These are phyloP conservation scores for Sclerotinia nivalis DNA, from an alignment of 2,329 filamentous ascomycete genomes.

Conservation along the genomic window DNA sequence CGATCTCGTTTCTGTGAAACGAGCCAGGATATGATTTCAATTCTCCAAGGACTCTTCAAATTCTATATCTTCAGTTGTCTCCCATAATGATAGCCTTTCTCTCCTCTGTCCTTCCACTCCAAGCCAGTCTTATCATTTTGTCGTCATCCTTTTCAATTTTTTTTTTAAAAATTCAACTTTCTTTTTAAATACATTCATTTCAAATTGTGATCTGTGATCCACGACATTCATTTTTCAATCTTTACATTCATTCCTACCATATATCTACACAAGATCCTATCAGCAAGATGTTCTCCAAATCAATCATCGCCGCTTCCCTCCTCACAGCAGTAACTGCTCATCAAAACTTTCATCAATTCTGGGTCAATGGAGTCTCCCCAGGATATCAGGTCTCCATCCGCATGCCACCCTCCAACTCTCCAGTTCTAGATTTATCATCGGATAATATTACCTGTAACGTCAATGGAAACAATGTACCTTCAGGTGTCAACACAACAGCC, in stretches of 20 bases:
- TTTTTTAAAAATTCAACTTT: too few relatives aligned
- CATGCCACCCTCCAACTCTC: constrained; percentile 52
- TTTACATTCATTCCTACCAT: constrained; percentile 30
- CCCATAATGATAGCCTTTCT: neutral
- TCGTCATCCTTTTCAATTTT: neutral
- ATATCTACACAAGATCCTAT: neutral
- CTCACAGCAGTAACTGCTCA: constrained; percentile 41
- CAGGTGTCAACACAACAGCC: constrained; percentile 40
- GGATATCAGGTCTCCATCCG: constrained; percentile 45
- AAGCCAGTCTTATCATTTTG: constrained; percentile 17
- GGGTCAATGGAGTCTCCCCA: constrained; percentile 44
- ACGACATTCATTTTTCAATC: constrained; percentile 32
- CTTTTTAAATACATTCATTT: constrained; percentile 9
- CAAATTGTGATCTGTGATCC: constrained; percentile 19
- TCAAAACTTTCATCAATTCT: constrained; percentile 48
- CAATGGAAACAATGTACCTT: constrained; percentile 41
- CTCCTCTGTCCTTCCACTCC: neutral
- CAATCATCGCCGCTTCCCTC: constrained; percentile 35
- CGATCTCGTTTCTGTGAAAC: constrained; percentile 6
- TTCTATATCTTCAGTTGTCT: constrained; percentile 18
- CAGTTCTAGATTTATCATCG: constrained; percentile 49
- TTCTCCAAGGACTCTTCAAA: neutral
- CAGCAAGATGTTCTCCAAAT: constrained; percentile 37
- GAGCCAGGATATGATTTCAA: neutral
- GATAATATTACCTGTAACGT: constrained; percentile 53